Conservation (phyloP, 495 filamentous ascomycete species). For the Penicillium longicatenatum region DNA sequence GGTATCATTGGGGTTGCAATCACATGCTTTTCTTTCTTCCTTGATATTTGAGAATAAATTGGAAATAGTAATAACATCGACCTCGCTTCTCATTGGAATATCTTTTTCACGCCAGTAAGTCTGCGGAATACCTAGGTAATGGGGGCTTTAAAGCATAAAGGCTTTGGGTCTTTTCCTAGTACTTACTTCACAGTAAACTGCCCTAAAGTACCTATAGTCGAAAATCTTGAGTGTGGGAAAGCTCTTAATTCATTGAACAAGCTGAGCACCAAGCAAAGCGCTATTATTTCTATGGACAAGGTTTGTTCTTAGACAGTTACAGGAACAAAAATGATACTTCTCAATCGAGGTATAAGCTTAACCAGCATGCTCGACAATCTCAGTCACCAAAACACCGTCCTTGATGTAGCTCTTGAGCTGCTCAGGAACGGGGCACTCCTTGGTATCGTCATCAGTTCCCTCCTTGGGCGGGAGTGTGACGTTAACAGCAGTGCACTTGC, state of each 20-base stretch:
- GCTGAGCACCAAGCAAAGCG: slow-evolving; percentile 1
- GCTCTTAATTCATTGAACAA: background rate
- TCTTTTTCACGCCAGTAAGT: too few species aligned
- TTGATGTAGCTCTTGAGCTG: slow-evolving; percentile 84
- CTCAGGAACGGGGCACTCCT: slow-evolving; percentile 82
- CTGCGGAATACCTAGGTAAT: too few species aligned
- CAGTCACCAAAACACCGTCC: slow-evolving; percentile 72
- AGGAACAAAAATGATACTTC: background rate
- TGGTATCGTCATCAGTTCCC: slow-evolving; percentile 70
- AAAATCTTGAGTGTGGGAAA: background rate
- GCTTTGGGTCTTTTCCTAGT: background rate
- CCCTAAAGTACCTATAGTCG: background rate
- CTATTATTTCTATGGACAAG: slow-evolving; percentile 10
- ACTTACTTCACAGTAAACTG: background rate
- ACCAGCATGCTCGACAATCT: slow-evolving; percentile 89
- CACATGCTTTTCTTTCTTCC: background rate
- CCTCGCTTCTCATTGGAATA: too few species aligned
- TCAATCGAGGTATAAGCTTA: slow-evolving; percentile 30
- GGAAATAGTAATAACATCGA: background rate
- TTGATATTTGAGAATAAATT: background rate
- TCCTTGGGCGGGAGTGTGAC: slow-evolving; percentile 70
- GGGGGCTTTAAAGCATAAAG: too few species aligned
- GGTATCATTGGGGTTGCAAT: background rate
- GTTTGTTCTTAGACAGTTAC: background rate
- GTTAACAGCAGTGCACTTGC: slow-evolving; percentile 83